Conservation (phyloP, 495 filamentous ascomycete genomes). For the Aspergillus bridgeri region DNA sequence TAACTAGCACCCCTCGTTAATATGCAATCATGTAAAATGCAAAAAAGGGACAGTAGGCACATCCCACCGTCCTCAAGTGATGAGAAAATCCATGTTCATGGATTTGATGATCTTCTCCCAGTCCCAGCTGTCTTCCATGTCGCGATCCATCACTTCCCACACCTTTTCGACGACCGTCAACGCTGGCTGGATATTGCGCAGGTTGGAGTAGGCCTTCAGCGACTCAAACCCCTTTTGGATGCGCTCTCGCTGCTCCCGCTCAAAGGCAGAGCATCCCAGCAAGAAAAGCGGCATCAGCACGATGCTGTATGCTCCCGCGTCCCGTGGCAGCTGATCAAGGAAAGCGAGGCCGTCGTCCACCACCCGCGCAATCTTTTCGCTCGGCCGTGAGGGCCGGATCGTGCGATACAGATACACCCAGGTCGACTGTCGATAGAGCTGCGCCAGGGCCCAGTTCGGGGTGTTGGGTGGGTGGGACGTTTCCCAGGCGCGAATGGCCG, state of each 20-base stretch:
- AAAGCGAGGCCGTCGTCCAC: conserved; percentile 74
- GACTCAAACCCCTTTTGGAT: conserved; percentile 65
- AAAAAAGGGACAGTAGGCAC: conserved; percentile 9
- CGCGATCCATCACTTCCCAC: conserved; percentile 78
- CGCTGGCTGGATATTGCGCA: conserved; percentile 77
- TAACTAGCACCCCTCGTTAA: conserved; percentile 10
- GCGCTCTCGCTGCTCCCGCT: conserved; percentile 61
- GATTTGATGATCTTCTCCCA: conserved; percentile 78
- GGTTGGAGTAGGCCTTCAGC: conserved; percentile 71
- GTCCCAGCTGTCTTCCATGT: conserved; percentile 78
- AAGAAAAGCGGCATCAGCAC: conserved; percentile 87
- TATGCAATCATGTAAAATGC: conserved; percentile 10
- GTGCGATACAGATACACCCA: conserved; percentile 90
- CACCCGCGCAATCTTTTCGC: conserved; percentile 65
- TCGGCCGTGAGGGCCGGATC: conserved; percentile 68
- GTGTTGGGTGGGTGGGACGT: conserved; percentile 68
- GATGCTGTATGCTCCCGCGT: conserved; percentile 67
- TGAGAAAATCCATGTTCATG: conserved; percentile 80
- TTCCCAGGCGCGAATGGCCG: conserved; percentile 70
- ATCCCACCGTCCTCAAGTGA: conserved; percentile 44
- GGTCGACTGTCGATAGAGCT: conserved; percentile 84
- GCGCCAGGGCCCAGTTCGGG: conserved; percentile 68
- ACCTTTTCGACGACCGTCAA: conserved; percentile 71
- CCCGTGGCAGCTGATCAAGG: conserved; percentile 58
- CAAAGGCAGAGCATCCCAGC: conserved; percentile 82